Evolutionary conservation across 495 filamentous ascomycete species (phyloP).

Genomic region (Aspergillus sclerotiicarbonarius): DNA sequence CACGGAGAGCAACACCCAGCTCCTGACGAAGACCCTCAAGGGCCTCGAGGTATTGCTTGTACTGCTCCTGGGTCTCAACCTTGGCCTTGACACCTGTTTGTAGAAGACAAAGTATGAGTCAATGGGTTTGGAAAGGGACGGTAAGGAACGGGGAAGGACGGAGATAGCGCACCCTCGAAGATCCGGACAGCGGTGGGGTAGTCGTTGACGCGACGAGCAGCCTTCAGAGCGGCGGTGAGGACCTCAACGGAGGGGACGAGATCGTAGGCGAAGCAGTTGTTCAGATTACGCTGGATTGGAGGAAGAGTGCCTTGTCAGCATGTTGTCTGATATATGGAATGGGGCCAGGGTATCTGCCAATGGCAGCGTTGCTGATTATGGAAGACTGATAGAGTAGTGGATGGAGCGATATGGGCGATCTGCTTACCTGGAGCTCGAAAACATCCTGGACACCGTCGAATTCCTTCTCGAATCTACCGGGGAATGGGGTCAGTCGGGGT

Average conservation of each 20-base stretch:
- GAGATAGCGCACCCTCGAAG: slow-evolving; percentile 77
- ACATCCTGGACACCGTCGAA: slow-evolving; percentile 97
- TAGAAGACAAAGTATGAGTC: slow-evolving; percentile 18
- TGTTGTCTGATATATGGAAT: neutral
- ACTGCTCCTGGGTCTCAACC: slow-evolving; percentile 97
- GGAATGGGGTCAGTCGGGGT: slow-evolving; percentile 7
- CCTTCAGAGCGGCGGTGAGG: slow-evolving; percentile 83
- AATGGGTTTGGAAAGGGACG: neutral
- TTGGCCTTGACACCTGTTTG: slow-evolving; percentile 94
- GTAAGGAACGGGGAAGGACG: neutral
- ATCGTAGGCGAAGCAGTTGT: slow-evolving; percentile 99
- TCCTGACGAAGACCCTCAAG: slow-evolving; percentile 92
- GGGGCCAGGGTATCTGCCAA: slow-evolving; percentile 13
- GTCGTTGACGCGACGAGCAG: slow-evolving; percentile 95
- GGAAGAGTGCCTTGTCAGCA: slow-evolving; percentile 6
- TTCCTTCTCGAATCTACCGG: slow-evolving; percentile 92
- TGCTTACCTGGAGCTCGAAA: slow-evolving; percentile 96
- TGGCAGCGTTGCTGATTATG: slow-evolving; percentile 18
- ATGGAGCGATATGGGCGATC: slow-evolving; percentile 1
- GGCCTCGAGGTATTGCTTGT: slow-evolving; percentile 93
- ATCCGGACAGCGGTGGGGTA: slow-evolving; percentile 96
- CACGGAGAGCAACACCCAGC: slow-evolving; percentile 85
- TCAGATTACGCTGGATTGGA: slow-evolving; percentile 81
- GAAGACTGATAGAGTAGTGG: neutral
- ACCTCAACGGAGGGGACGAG: slow-evolving; percentile 93